These are phyloP conservation scores for Magnolia sinica DNA, from an alignment of 164 flowering plant genomes.

Conservation along the genomic window DNA sequence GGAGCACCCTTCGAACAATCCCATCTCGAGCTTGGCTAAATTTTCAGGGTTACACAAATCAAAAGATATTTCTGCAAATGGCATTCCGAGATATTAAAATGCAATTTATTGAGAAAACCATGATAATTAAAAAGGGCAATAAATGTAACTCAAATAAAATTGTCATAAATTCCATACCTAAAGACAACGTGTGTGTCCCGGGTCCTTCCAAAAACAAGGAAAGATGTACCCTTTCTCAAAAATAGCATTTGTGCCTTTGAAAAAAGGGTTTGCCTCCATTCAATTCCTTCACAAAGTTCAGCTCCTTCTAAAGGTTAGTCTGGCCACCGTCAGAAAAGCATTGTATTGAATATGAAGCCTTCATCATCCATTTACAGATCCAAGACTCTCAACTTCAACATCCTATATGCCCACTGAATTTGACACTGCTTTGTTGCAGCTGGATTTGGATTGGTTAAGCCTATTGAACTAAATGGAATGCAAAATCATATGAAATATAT, in stretches of 20 bases:
- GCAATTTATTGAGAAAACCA: not conserved
- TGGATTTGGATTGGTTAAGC: slow-evolving; percentile 18
- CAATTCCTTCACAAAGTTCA: not conserved
- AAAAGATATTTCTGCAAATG: not conserved
- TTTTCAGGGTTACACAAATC: not conserved
- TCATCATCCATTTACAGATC: not conserved
- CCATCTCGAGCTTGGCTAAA: no score
- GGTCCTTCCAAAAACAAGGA: not conserved
- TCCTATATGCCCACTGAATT: not conserved
- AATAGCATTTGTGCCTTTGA: not conserved
- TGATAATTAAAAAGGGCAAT: not conserved
- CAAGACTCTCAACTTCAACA: not conserved
- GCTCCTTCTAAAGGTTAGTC: not conserved
- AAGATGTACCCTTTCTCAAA: not conserved
- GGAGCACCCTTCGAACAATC: not conserved
- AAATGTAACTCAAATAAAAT: no score
- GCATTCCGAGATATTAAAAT: not conserved
- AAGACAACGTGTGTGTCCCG: not conserved
- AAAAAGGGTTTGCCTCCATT: not conserved
- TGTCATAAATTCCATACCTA: not conserved
- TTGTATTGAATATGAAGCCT: not conserved
- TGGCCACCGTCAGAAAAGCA: no score
- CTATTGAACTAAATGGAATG: slow-evolving; percentile 26
- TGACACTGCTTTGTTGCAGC: not conserved
- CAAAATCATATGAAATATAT: slow-evolving; percentile 24